phyloP scores from a whole-genome alignment of 495 filamentous ascomycete genomes.

The Tuber microsphaerosporum region DNA sequence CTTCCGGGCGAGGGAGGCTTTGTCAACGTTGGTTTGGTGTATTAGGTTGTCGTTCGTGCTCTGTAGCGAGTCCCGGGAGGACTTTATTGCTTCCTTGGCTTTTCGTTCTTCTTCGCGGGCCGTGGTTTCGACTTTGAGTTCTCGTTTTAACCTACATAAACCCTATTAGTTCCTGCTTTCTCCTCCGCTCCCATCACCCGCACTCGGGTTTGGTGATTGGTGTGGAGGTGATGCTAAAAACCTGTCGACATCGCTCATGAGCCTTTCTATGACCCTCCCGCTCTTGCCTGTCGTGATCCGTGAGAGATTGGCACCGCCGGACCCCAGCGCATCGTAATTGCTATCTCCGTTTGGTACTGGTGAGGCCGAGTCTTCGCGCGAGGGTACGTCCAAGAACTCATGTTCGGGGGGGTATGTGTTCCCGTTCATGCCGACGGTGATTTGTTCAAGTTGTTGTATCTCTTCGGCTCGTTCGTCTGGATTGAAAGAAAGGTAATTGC shows the following conservation, averaged over 20 bases:
- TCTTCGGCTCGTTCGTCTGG: conserved; percentile 38
- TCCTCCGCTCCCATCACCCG: neutral
- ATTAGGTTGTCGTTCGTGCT: conserved; percentile 61
- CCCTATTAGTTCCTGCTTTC: neutral
- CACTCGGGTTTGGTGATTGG: neutral
- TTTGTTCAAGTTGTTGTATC: conserved; percentile 37
- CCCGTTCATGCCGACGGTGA: conserved; percentile 36
- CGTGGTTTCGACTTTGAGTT: conserved; percentile 65
- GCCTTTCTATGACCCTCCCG: conserved; percentile 81
- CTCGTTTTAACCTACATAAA: conserved; percentile 57
- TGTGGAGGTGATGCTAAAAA: neutral
- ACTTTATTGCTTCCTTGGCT: conserved; percentile 63
- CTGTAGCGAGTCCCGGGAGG: conserved; percentile 61
- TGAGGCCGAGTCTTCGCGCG: conserved; percentile 23
- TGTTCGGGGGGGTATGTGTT: conserved; percentile 29
- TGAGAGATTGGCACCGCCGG: conserved; percentile 34
- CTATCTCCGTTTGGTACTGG: conserved; percentile 27
- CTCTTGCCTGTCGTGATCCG: conserved; percentile 62
- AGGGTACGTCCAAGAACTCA: conserved; percentile 25
- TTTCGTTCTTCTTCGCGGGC: conserved; percentile 66
- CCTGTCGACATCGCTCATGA: conserved; percentile 80
- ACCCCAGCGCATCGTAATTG: conserved; percentile 26
- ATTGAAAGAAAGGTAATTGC: neutral
- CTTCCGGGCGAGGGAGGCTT: conserved; percentile 63
- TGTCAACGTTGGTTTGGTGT: conserved; percentile 63